Evolutionary conservation across 805 yeast species (phyloP).

Genomic region (Alloascoidea africana): DNA sequence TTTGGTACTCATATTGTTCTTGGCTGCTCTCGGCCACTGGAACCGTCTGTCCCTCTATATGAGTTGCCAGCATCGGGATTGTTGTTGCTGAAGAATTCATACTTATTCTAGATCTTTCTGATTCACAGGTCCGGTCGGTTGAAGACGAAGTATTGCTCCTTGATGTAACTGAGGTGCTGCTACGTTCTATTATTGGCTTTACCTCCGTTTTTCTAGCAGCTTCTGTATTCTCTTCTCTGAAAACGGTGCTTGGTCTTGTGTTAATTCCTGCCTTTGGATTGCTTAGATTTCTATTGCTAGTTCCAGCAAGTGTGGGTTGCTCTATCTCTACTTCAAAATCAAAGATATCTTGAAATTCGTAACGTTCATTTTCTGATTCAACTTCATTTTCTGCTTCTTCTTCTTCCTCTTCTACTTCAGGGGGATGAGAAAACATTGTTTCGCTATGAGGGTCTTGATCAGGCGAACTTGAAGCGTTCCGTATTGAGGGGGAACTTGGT

Average conservation of each 20-base stretch:
- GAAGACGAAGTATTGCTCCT: too few relatives aligned
- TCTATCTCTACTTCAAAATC: background rate
- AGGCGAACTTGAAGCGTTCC: background rate
- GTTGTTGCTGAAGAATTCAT: background rate
- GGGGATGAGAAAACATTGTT: background rate
- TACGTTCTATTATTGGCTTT: too few relatives aligned
- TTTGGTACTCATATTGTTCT: too few relatives aligned
- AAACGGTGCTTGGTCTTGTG: background rate
- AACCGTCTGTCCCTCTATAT: background rate
- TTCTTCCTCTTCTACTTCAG: background rate
- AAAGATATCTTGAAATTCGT: background rate
- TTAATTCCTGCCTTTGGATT: background rate
- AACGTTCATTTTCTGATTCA: background rate
- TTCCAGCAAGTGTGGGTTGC: background rate
- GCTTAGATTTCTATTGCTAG: background rate
- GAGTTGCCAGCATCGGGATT: background rate
- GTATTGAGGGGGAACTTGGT: slow-evolving; percentile 1
- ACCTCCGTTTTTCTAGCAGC: background rate
- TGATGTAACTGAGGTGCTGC: too few relatives aligned
- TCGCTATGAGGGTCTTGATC: background rate
- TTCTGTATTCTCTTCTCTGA: background rate
- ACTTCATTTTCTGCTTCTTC: background rate
- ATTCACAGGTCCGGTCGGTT: too few relatives aligned
- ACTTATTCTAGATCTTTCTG: too few relatives aligned
- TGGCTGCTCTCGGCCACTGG: too few relatives aligned